phyloP scores from a whole-genome alignment of 1,139 yeast genomes.

The Wickerhamiella pararugosa region DNA sequence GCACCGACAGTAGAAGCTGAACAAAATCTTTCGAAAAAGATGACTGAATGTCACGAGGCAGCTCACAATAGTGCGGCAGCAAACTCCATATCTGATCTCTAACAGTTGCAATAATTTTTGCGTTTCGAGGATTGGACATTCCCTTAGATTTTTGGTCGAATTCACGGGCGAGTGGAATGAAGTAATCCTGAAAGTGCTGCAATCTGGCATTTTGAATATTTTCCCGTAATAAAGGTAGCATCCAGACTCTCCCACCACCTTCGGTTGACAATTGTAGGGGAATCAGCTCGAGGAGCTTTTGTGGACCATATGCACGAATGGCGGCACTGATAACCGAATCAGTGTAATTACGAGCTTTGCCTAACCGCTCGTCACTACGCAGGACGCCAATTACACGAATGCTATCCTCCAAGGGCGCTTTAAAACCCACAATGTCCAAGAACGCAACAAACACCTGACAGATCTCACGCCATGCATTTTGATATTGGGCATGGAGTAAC shows the following conservation, averaged over 20 bases:
- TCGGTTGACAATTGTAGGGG: conserved; percentile 57
- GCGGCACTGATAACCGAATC: conserved; percentile 73
- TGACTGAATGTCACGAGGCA: conserved; percentile 55
- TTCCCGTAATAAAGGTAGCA: conserved; percentile 84
- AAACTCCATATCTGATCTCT: conserved; percentile 87
- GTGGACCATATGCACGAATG: conserved; percentile 73
- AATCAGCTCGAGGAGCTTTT: conserved; percentile 50
- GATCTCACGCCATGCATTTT: conserved; percentile 60
- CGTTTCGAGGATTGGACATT: conserved; percentile 16
- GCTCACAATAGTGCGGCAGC: conserved; percentile 76
- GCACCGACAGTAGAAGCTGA: conserved; percentile 50
- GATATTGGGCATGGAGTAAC: conserved; percentile 58
- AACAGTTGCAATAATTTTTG: conserved; percentile 66
- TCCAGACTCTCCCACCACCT: conserved; percentile 66
- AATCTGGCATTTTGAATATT: conserved; percentile 60
- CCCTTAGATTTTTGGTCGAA: conserved; percentile 29
- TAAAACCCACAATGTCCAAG: conserved; percentile 46
- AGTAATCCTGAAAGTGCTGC: conserved; percentile 42
- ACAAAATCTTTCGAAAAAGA: conserved; percentile 70
- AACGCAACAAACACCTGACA: conserved; percentile 54
- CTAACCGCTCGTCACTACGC: conserved; percentile 62
- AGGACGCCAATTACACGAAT: conserved; percentile 69
- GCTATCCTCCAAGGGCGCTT: conserved; percentile 57
- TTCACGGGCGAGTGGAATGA: conserved; percentile 53
- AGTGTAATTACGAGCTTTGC: conserved; percentile 62